Base-by-base conservation (phyloP, 1,284 basidiomycete species). In the Pascua sp. region DNA sequence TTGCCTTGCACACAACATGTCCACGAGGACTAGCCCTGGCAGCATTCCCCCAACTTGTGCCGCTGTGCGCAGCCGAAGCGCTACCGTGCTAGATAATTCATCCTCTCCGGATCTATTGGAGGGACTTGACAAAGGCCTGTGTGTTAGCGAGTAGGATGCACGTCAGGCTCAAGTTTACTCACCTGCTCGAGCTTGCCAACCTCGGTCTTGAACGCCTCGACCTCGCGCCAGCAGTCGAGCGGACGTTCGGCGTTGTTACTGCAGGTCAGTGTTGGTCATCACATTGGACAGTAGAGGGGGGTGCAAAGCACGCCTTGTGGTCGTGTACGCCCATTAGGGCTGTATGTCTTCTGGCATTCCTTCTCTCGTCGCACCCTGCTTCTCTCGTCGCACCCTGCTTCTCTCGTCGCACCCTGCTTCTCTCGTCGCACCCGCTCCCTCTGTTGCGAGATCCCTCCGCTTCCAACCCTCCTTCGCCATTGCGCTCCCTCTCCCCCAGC, bases 201-300 rank as follows among this genome's bases (percentile, higher is more conserved):
- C 59, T 73, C 73, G 9, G 59, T 51, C 62, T 78, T 77, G 70
- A 79, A 79, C 11, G 67, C 57, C 59, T 77, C 77, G 43, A 77
- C 76, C 61, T 78, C 67, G 47, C 66, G 71, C 75, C 76, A 77
- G 71, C 77, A 79, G 59, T 79, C 76, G 43, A 79, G 68, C 18
- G 77, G 73, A 57, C 63, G 66, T 39, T 70, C 65, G 11, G 67
- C 56, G 51, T 76, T 72, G 56, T 67, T 65, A 42, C 73, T 73
- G 56, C 40, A 38, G 11, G 40, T 45, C n/a, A 42, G 41, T 9
- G 24, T 32, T 32, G 24, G 49, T 5, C 17, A 12, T 32, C 11
- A 8, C 9, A 4, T 18, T 2, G 40, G n/a, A 17, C 9, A 37
- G 11, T 11, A 40, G 16, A 17, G 24, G 9, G 11, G 43, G n/a